Base-by-base conservation (phyloP, 2,329 filamentous ascomycete genomes). In the Paraphoma sp. region DNA sequence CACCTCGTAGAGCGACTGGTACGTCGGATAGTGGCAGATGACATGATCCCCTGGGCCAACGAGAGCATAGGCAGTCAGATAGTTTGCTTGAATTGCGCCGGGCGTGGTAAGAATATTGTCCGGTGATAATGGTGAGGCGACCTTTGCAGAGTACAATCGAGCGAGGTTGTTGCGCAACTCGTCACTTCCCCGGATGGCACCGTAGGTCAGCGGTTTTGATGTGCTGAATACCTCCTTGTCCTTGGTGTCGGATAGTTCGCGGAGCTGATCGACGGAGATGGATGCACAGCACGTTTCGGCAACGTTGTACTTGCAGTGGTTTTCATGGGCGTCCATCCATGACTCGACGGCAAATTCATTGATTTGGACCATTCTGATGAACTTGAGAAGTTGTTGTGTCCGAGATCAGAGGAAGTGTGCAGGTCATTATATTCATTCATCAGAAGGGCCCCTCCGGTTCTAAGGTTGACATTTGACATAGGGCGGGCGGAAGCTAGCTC, bases 21-120 rank as follows among this genome's bases (percentile, higher is more conserved):
- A 96, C 0, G 91, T 94, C 11, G 93, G 92, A 71, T 93, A 91
- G 55, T 95, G 90, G 69, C 91, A 95, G 56, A 96, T 84, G 45
- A 94, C 89, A 81, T 96, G 92, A 70, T 96, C 91, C 0, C 88
- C 90, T 0, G 87, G 85, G 0, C 86, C 85, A 2, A 95, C 72
- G 6, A 95, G 80, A 1, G 88, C 82, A 73, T 93, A 93, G 7
- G 95, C 83, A 2, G 88, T 79, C n/a, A 95, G 78, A 65, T 92
- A 91, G 70, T 96, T 96, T n/a, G 92, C 92, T 6, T 86, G 83
- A 48, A 96, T 96, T 12, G 91, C 92, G 9, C 93, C 93, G 30
- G 89, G 86, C 0, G 91, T 92, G 56, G 94, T 87, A 51, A 96
- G 76, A 41, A 96, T 83, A 66, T 90, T 87, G 14, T 92, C 86